Evolutionary conservation across 1,284 basidiomycete species (phyloP).

Genomic region (Cerioporus squamosus): DNA sequence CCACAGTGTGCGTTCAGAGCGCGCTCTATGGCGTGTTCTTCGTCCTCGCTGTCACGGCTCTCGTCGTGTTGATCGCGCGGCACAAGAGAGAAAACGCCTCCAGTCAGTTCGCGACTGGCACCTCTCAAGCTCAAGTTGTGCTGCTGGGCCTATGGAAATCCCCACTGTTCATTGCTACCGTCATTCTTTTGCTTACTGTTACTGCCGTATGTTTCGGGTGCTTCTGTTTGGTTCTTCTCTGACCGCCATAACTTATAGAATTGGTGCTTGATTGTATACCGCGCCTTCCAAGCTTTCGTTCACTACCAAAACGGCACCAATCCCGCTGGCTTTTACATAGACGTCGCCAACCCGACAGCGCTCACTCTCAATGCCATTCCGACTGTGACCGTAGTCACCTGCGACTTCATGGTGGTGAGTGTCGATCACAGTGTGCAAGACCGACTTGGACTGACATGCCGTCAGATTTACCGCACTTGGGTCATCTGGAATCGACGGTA

Average conservation of each 20-base stretch:
- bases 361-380: not conserved
- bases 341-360: not conserved
- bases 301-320: not conserved
- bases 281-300: conserved; percentile 8
- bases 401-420: conserved; percentile 9
- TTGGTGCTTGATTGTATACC: conserved; percentile 1
- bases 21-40: conserved; percentile 5
- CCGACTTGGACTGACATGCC: not conserved
- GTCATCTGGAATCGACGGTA: not conserved
- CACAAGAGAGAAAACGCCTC: not conserved
- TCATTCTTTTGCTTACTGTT: not conserved
- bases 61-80: not conserved
- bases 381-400: not conserved
- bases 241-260: not conserved
- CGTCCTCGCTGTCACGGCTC: conserved; percentile 1
- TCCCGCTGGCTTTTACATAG: not conserved
- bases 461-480: not conserved
- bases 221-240: no score
- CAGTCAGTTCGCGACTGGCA: not conserved
- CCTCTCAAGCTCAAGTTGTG: not conserved
- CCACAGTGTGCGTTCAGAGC: conserved; percentile 1
- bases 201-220: not conserved
- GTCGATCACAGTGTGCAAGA: no score
- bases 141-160: not conserved
- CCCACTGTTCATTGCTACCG: not conserved